A percentile compares a stretch with the other conserved stretches of the same genome.
Conservation (phyloP, 2,329 filamentous ascomycete genomes). For the Didymosphaeria variabile region DNA sequence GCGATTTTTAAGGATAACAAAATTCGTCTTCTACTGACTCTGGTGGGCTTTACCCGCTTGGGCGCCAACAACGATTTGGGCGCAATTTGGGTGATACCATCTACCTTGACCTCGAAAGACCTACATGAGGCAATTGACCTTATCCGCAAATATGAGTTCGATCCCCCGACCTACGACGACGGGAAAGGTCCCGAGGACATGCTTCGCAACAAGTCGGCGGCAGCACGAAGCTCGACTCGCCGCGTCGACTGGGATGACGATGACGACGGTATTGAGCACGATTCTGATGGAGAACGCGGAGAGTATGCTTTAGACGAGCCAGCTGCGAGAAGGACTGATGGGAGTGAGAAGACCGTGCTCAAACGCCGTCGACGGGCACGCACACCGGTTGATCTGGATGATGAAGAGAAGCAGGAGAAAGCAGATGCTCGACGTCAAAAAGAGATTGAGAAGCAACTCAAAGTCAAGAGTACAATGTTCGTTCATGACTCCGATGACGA, state of each 20-base stretch:
- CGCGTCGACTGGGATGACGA: conserved; percentile 75
- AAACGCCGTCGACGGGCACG: conserved; percentile 68
- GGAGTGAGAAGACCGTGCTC: conserved; percentile 59
- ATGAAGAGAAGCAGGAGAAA: conserved; percentile 67
- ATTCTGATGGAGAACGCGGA: conserved; percentile 63
- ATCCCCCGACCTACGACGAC: conserved; percentile 79
- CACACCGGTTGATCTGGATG: conserved; percentile 66
- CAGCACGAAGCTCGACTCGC: conserved; percentile 48
- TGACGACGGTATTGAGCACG: conserved; percentile 66
- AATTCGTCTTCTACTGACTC: conserved; percentile 82
- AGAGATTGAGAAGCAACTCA: conserved; percentile 77
- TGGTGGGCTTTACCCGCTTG: conserved; percentile 74
- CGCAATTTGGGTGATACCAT: conserved; percentile 80
- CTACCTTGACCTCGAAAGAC: conserved; percentile 68
- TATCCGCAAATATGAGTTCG: conserved; percentile 81
- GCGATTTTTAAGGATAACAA: conserved; percentile 91
- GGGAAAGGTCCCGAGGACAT: conserved; percentile 78
- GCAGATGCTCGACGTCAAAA: conserved; percentile 70
- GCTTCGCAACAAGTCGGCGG: conserved; percentile 74
- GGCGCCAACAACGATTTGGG: conserved; percentile 76
- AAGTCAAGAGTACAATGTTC: conserved; percentile 85
- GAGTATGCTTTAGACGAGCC: conserved; percentile 75
- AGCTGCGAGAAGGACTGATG: conserved; percentile 65
- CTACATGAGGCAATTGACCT: conserved; percentile 74
- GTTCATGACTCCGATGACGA: conserved; percentile 90